Base-by-base conservation (phyloP, 176 grass and related monocot genomes). In the Saccharum officinarum region DNA sequence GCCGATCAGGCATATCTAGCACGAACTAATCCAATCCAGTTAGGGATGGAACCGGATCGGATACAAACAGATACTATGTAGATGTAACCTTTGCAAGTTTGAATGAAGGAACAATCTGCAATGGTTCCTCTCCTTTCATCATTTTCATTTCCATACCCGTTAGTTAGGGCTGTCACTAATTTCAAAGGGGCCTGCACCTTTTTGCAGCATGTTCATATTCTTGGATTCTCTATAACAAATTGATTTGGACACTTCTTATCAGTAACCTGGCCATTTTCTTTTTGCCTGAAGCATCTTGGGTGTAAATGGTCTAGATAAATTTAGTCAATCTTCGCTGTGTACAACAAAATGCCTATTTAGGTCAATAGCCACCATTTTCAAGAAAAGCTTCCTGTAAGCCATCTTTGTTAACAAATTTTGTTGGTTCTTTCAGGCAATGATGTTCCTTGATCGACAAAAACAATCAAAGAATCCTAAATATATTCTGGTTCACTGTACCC, bases 401-500 rank as follows among this genome's bases (percentile, higher is more conserved):
- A 80, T 78, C 59, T 45, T 41, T 75, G 47, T 37, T 45, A 81
- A 54, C 31, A 50, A 14, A 22, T 75, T 84, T 80, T 80, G 10
- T 28, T 86, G 25, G 11, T 79, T 47, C 45, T 91, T 77, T 77
- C 89, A 99, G 97, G 94, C 87, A 34, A 91, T 94, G 92, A 84
- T 89, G 71, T 99, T 94, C 79, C 59, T 89, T 60, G 90, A 94
- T 37, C 91, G 94, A 69, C 94, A 96, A 78, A 99, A 92, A 82
- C 84, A 91, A 34, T 46, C 82, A 77, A 99, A 86, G 84, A 91
- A 68, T 89, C 89, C 84, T 5, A 97, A 95, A 63, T 97, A 97
- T 86, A 83, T 99, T 84, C 84, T 99, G 79, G 94, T 99, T 81
- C 97, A 99, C 84, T 99, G 97, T 85, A 99, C 97, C 65, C 97